phyloP scores from a whole-genome alignment of 139 green algal species.

The Coelastrella sp. region DNA sequence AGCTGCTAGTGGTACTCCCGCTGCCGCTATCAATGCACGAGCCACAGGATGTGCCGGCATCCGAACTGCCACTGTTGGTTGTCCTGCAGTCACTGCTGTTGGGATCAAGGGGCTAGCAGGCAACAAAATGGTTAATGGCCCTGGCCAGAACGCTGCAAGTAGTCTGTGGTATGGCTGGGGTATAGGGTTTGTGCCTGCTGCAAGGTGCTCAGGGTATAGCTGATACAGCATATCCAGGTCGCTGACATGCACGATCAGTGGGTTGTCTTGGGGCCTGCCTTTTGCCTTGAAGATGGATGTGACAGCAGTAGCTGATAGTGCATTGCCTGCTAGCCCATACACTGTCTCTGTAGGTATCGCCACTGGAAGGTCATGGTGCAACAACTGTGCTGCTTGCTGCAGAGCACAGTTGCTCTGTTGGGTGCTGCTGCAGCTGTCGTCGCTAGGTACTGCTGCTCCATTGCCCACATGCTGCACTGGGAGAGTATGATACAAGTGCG shows the following conservation, averaged over 20 bases:
- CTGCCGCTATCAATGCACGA: slow-evolving; percentile 60
- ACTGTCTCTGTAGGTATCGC: slow-evolving; percentile 73
- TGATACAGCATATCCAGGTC: slow-evolving; percentile 62
- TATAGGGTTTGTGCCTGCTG: slow-evolving; percentile 21
- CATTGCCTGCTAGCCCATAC: slow-evolving; percentile 69
- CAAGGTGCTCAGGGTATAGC: slow-evolving; percentile 52
- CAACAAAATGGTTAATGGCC: slow-evolving; percentile 69
- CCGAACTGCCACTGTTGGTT: slow-evolving; percentile 68
- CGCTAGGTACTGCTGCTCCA: background rate
- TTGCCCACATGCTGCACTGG: background rate
- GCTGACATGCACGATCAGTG: slow-evolving; percentile 73
- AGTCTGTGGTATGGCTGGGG: slow-evolving; percentile 45
- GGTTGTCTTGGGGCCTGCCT: slow-evolving; percentile 68
- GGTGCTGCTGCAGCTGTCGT: slow-evolving; percentile 15
- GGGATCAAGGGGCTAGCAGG: slow-evolving; percentile 56
- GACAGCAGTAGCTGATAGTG: slow-evolving; percentile 51
- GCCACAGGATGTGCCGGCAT: slow-evolving; percentile 70
- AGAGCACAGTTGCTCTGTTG: slow-evolving; percentile 11
- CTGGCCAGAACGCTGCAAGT: slow-evolving; percentile 63
- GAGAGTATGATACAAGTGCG: slow-evolving; percentile 15
- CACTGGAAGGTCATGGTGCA: slow-evolving; percentile 42
- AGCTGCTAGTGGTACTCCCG: slow-evolving; percentile 64
- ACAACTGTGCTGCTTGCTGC: slow-evolving; percentile 40
- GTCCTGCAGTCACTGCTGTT: slow-evolving; percentile 59
- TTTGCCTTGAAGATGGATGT: slow-evolving; percentile 65